A percentile compares a stretch with the other conserved stretches of the same genome.
These are phyloP conservation scores for Wickerhamiella hasegawae DNA, from an alignment of 805 yeast genomes.

Conservation along the genomic window DNA sequence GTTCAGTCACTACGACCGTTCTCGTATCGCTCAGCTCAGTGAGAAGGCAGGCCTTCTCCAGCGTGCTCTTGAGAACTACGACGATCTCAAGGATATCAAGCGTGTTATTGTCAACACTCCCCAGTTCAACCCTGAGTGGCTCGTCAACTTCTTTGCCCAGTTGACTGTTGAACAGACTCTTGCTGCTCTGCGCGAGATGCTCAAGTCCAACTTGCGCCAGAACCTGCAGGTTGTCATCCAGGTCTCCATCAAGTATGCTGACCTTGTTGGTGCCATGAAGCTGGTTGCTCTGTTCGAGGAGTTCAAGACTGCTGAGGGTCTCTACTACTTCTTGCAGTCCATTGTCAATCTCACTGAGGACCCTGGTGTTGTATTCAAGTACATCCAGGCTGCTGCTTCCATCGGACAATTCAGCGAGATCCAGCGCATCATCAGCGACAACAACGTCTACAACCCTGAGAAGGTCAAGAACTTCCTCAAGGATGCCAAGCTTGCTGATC, in stretches of 20 bases:
- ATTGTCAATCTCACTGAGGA: constrained; percentile 89
- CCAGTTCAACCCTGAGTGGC: constrained; percentile 77
- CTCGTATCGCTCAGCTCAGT: constrained; percentile 78
- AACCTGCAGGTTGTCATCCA: constrained; percentile 88
- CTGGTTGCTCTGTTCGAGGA: constrained; percentile 88
- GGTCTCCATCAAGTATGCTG: constrained; percentile 93
- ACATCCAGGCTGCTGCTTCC: constrained; percentile 85
- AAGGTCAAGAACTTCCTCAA: constrained; percentile 94
- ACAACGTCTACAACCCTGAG: constrained; percentile 88
- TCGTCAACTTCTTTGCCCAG: constrained; percentile 81
- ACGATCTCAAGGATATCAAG: constrained; percentile 87
- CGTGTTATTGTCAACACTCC: constrained; percentile 82
- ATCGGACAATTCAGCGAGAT: constrained; percentile 85
- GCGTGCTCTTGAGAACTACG: constrained; percentile 92
- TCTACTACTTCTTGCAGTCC: constrained; percentile 83
- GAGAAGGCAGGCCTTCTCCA: constrained; percentile 94
- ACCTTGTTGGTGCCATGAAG: constrained; percentile 71
- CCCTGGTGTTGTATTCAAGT: constrained; percentile 88
- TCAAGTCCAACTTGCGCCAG: constrained; percentile 62
- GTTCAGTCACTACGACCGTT: constrained; percentile 90
- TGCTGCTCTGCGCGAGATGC: constrained; percentile 72
- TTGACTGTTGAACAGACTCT: constrained; percentile 87
- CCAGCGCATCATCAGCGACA: constrained; percentile 89
- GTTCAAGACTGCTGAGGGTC: constrained; percentile 81
- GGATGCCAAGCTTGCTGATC: constrained; percentile 87